These are phyloP conservation scores for Maudiozyma humilis DNA, from an alignment of 1,139 yeast species.

Conservation along the genomic window DNA sequence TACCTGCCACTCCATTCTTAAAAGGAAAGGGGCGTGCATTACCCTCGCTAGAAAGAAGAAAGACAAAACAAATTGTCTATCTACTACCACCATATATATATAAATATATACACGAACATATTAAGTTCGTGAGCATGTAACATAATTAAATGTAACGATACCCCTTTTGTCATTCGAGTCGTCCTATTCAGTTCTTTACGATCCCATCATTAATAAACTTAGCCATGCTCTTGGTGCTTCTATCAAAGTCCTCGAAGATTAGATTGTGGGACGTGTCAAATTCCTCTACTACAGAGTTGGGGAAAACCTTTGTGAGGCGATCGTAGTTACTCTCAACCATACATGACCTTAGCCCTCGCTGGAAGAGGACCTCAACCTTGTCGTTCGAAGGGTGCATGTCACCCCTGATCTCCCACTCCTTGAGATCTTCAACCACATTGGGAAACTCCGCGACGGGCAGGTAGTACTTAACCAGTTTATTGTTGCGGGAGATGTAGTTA, in stretches of 20 bases:
- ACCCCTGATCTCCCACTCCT: slow-evolving; percentile 20
- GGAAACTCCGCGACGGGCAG: slow-evolving; percentile 25
- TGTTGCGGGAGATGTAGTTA: slow-evolving; percentile 12
- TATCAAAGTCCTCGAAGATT: slow-evolving; percentile 21
- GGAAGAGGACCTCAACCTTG: slow-evolving; percentile 17
- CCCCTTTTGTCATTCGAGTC: not conserved
- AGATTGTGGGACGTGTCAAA: slow-evolving; percentile 26
- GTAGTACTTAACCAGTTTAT: slow-evolving; percentile 19
- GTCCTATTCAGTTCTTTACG: not conserved
- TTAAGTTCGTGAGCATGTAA: not conserved
- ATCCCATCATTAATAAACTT: slow-evolving; percentile 13
- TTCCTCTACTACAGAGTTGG: slow-evolving; percentile 16
- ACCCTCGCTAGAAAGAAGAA: not conserved
- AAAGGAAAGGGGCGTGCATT: no score
- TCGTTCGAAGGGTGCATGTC: slow-evolving; percentile 4
- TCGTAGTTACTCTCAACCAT: slow-evolving; percentile 18
- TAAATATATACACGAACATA: not conserved
- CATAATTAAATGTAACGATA: not conserved
- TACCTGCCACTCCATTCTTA: not conserved
- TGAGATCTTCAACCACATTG: slow-evolving; percentile 17
- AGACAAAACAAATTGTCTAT: not conserved
- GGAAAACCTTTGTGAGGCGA: slow-evolving; percentile 15
- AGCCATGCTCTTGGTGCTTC: slow-evolving; percentile 13
- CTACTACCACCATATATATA: not conserved
- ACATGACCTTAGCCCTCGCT: slow-evolving; percentile 21